Base-by-base conservation (phyloP, 768 basidiomycete genomes). In the Suillus hirtellus region DNA sequence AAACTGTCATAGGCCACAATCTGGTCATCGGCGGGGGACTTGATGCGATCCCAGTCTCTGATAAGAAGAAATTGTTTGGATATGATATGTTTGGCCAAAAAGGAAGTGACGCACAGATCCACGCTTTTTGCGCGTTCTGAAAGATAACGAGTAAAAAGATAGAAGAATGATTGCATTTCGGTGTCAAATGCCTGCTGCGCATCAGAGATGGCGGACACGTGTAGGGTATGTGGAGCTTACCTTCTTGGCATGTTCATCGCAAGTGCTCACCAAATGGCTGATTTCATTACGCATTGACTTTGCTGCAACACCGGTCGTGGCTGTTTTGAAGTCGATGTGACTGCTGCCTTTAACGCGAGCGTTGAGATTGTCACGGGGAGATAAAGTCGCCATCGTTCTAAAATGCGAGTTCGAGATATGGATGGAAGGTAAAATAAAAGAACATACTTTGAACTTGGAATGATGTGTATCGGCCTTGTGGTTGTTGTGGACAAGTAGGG, bases 281-380 rank as follows among this genome's bases (percentile, higher is more conserved):
- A 99, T 90, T 82, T 99, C 97, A 75, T 98, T 97, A 82, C 95
- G 89, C 96, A 98, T 98, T 62, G 95, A 84, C 82, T 97, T 98
- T 68, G 93, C 91, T 34, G 93, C 90, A 67, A 95, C 89, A 68
- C 93, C 94, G 60, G 94, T 95, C 60, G 87, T 96, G 67, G 96
- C 96, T n/a, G 94, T 96, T 83, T 96, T 95, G 87, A 96, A 96
- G 80, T 98, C 92, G 81, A 93, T 89, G 76, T 93, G 90, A 69
- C 85, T 87, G 61, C 87, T 86, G 68, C 91, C 91, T 64, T 91
- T 87, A 61, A 84, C 85, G 66, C 90, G 88, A 72, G 86, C 82
- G 68, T 82, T 86, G 84, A 89, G 80, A 63, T 89, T 83, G 66
- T 92, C 89, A 68, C 86, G 83, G 60, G 88, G 89, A 75, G 87